Base-by-base conservation (phyloP, 2,329 filamentous ascomycete species). In the Botrytis fabae region DNA sequence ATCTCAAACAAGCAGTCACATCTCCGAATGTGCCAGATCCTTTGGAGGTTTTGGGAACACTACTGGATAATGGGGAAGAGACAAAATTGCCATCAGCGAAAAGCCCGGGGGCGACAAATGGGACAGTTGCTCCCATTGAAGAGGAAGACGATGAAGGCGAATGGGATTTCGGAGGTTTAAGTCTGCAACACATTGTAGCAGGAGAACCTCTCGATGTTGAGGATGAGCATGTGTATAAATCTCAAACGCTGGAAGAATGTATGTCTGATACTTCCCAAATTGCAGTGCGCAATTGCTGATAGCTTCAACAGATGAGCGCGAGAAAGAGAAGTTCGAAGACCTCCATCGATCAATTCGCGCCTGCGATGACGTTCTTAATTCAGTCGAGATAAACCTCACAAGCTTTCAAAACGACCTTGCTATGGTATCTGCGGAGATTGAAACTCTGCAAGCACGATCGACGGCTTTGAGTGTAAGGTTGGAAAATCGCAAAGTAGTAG, bases 361-460 rank as follows among this genome's bases (percentile, higher is more conserved):
- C 69, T 99, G 95, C 83, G 96, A 99, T 82, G 92, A 97, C 80
- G 93, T 98, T 69, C 87, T 98, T 63, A 93, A 91, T 82, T 97
- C 95, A 0, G 96, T 99, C 71, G 95, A 99, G 83, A 91, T 89
- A 46, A 98, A 98, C 81, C 86, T 99, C 70, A 93, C 93, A 54
- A 95, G 91, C 81, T 99, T 99, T 80, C 94, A 97, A 80, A 93
- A 94, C 74, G 97, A 99, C 82, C 88, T 99, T 18, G 95, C 94
- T 14, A 89, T 90, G 22, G 96, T 99, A 20, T 98, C 96, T 1
- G 92, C 94, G 10, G 96, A 99, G 81, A 99, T 99, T 69, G 96
- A 99, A 83, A 94, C 91, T 2, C 84, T 99, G 59, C 96, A 99
- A 83, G 91, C 92, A 69, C 90, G 96, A 64, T 99, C 96, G 0